Conservation (phyloP, 106 monocot species). For the Cymbidium sinense region DNA sequence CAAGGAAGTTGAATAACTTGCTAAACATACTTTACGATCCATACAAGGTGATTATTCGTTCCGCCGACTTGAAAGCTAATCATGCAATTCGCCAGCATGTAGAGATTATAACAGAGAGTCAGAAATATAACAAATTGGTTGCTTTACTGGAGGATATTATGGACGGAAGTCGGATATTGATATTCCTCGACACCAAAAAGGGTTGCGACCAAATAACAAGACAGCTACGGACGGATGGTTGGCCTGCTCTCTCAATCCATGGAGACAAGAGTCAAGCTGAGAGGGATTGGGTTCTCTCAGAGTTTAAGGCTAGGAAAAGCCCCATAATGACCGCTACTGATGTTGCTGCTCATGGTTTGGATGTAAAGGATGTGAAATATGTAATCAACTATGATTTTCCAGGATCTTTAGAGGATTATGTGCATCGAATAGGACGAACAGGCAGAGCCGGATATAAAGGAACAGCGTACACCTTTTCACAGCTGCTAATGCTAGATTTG, state of each 20-base stretch:
- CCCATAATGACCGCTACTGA: conserved; percentile 99
- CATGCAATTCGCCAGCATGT: conserved; percentile 94
- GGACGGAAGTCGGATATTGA: conserved; percentile 93
- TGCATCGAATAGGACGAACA: conserved; percentile 82
- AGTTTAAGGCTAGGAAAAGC: conserved; percentile 92
- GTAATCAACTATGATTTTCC: conserved; percentile 98
- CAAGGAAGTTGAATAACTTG: conserved; percentile 95
- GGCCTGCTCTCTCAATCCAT: conserved; percentile 93
- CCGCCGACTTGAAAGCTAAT: conserved; percentile 92
- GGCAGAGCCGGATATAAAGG: conserved; percentile 94
- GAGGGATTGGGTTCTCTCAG: conserved; percentile 97
- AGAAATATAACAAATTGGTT: conserved; percentile 98
- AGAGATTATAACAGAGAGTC: conserved; percentile 89
- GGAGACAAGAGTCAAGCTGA: conserved; percentile 98
- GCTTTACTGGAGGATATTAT: conserved; percentile 93
- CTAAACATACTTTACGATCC: conserved; percentile 79
- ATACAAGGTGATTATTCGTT: conserved; percentile 95
- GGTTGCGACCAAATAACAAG: conserved; percentile 90
- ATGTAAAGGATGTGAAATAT: conserved; percentile 97
- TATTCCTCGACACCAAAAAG: conserved; percentile 96
- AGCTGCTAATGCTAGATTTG: conserved; percentile 89
- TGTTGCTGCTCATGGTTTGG: conserved; percentile 94
- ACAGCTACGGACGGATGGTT: conserved; percentile 87
- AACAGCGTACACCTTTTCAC: conserved; percentile 97
- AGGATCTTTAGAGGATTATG: conserved; percentile 95